These are phyloP conservation scores for Neurospora cerealis DNA, from an alignment of 495 filamentous ascomycete genomes.

Conservation along the genomic window DNA sequence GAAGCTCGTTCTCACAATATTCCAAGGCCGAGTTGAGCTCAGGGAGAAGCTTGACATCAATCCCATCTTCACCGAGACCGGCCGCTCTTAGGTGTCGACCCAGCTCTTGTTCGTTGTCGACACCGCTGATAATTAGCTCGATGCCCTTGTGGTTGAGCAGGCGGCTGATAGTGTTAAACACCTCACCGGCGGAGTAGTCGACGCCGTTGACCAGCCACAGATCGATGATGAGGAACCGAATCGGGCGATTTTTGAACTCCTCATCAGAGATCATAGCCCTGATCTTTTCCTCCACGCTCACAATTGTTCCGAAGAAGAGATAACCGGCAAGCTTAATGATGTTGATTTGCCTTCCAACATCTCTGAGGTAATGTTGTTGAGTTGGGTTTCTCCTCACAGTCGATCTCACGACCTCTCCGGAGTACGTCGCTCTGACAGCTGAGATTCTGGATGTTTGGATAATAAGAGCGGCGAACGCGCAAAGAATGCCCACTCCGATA, in stretches of 20 bases:
- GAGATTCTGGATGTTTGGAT: slow-evolving; percentile 84
- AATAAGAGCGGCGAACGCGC: slow-evolving; percentile 84
- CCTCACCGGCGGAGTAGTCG: slow-evolving; percentile 92
- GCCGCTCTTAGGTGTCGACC: slow-evolving; percentile 71
- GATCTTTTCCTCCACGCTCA: slow-evolving; percentile 82
- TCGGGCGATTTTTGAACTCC: slow-evolving; percentile 62
- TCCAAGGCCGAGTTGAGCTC: slow-evolving; percentile 90
- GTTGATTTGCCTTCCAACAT: slow-evolving; percentile 78
- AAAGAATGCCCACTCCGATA: slow-evolving; percentile 80
- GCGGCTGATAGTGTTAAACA: slow-evolving; percentile 83
- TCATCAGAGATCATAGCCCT: slow-evolving; percentile 72
- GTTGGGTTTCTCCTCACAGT: slow-evolving; percentile 85
- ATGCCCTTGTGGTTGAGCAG: slow-evolving; percentile 64
- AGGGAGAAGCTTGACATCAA: slow-evolving; percentile 66
- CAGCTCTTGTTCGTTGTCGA: slow-evolving; percentile 60
- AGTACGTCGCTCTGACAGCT: slow-evolving; percentile 77
- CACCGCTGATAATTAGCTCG: slow-evolving; percentile 69
- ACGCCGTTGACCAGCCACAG: slow-evolving; percentile 81
- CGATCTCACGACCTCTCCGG: slow-evolving; percentile 76
- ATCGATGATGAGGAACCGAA: slow-evolving; percentile 85
- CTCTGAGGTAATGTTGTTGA: slow-evolving; percentile 74
- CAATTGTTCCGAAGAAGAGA: slow-evolving; percentile 94
- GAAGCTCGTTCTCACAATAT: slow-evolving; percentile 87
- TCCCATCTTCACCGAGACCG: slow-evolving; percentile 58
- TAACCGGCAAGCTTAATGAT: slow-evolving; percentile 87